Evolutionary conservation across 2,329 filamentous ascomycete genomes (phyloP), one percentile per base, ranked within the genome.

Genomic region (Rhinocladiella similis): DNA sequence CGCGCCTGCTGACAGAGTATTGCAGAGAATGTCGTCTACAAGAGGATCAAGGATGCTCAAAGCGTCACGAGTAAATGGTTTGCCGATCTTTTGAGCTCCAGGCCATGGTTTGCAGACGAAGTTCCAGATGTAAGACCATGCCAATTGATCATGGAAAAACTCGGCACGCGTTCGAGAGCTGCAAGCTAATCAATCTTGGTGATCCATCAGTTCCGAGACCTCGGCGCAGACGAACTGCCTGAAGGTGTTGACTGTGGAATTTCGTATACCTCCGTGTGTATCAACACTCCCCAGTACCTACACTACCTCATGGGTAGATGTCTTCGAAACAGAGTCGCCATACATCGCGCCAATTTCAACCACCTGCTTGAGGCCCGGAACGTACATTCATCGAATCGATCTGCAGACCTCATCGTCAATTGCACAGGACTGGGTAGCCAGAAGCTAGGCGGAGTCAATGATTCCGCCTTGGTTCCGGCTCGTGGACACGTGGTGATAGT

Each of bases 261-360:
- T 49, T 78, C 81, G 53, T 96, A 94, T 72, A 90, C 84, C 5
- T 93, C 89, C 1, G 86, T 96, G 39, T 97, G 92, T 74, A 93
- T 97, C 71, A 97, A 97, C 75, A 90, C 90, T 0, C 84, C 89
- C 41, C 75, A 96, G 55, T 97, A 97, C 73, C 83, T 97, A 1
- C 85, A 90, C 3, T 97, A 89, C 84, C 85, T 97, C 0, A 77
- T 89, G 0, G 88, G 89, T 0, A 87, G 94, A 74, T 95, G 90
- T 70, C 79, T 89, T 25, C 85, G 84, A 65, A 83, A 85, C 54
- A 89, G 90, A 25, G 88, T 89, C 5, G 77, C 84, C 1, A 76
- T 93, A 66, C 82, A 83, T 65, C 83, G 90, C 16, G 83, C 75
- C 2, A 70, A 81, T 1, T 73, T 92, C 46, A 73, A 75, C 14